phyloP scores from a whole-genome alignment of 805 yeast species.

The Suhomyces xylopsoci region DNA sequence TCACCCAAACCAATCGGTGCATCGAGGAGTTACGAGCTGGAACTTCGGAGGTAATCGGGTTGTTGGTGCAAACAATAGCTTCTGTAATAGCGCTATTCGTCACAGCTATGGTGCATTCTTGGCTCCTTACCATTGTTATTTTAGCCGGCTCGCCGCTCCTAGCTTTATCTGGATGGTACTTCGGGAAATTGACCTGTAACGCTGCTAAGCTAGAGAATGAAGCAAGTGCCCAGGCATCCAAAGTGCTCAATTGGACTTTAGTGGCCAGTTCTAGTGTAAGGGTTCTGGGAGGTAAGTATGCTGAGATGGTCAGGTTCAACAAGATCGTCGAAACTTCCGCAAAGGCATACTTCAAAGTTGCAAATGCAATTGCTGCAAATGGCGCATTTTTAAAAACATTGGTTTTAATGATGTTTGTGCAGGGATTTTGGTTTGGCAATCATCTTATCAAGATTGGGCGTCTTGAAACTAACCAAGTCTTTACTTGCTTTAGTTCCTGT shows the following conservation, averaged over 20 bases:
- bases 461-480: conserved; percentile 57
- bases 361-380: conserved; percentile 54
- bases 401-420: conserved; percentile 75
- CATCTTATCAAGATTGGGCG: conserved; percentile 53
- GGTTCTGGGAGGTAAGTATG: conserved; percentile 51
- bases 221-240: conserved; percentile 53
- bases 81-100: conserved; percentile 54
- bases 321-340: conserved; percentile 35
- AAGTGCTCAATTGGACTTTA: conserved; percentile 68
- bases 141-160: conserved; percentile 73
- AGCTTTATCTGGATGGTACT: conserved; percentile 41
- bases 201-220: conserved; percentile 57
- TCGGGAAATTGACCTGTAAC: conserved; percentile 51
- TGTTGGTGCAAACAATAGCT: conserved; percentile 51
- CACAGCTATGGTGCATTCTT: conserved; percentile 72
- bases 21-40: conserved; percentile 71
- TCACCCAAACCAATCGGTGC: conserved; percentile 66
- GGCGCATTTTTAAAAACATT: conserved; percentile 54
- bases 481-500: conserved; percentile 84
- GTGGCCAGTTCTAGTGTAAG: conserved; percentile 59
- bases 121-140: conserved; percentile 82
- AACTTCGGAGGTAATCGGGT: conserved; percentile 62
- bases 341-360: conserved; percentile 37
- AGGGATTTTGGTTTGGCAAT: conserved; percentile 90
- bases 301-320: conserved; percentile 48